Conservation (phyloP, 2,329 filamentous ascomycete genomes). For the Macroventuria anomochaeta region DNA sequence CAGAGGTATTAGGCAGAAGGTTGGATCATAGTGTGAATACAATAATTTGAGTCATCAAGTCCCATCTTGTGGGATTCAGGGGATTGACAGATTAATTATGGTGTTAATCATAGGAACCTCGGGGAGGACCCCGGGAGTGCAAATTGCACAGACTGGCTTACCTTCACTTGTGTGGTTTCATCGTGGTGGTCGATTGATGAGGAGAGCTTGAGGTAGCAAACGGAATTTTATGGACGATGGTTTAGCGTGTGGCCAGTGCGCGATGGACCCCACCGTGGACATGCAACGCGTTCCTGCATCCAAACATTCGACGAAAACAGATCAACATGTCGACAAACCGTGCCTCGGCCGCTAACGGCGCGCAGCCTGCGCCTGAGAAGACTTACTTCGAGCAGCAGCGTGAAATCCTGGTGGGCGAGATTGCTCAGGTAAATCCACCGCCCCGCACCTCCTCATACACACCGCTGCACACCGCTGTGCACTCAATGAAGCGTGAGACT, state of each 20-base stretch:
- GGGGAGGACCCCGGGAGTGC: slow-evolving; percentile 8
- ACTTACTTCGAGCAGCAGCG: slow-evolving; percentile 79
- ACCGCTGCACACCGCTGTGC: slow-evolving; percentile 41
- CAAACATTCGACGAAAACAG: slow-evolving; percentile 19
- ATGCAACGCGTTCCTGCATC: slow-evolving; percentile 17
- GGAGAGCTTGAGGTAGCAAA: slow-evolving; percentile 14
- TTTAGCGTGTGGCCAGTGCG: slow-evolving; percentile 25
- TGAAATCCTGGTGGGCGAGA: slow-evolving; percentile 72
- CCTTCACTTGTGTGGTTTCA: slow-evolving; percentile 48
- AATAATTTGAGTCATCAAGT: slow-evolving; percentile 58
- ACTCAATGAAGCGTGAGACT: neutral
- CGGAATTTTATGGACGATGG: slow-evolving; percentile 25
- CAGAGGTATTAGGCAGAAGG: slow-evolving; percentile 15
- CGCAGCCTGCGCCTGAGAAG: slow-evolving; percentile 28
- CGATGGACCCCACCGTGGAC: neutral
- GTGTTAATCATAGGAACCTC: slow-evolving; percentile 65
- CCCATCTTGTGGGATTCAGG: slow-evolving; percentile 64
- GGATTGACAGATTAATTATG: slow-evolving; percentile 81
- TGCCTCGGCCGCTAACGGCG: slow-evolving; percentile 29
- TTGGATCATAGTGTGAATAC: slow-evolving; percentile 51
- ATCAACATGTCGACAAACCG: slow-evolving; percentile 33
- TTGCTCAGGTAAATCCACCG: slow-evolving; percentile 65
- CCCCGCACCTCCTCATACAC: slow-evolving; percentile 12
- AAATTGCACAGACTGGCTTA: slow-evolving; percentile 28
- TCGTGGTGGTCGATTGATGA: slow-evolving; percentile 33